Conservation (phyloP, 176 grass and related monocot genomes). For the Raddia guianensis region DNA sequence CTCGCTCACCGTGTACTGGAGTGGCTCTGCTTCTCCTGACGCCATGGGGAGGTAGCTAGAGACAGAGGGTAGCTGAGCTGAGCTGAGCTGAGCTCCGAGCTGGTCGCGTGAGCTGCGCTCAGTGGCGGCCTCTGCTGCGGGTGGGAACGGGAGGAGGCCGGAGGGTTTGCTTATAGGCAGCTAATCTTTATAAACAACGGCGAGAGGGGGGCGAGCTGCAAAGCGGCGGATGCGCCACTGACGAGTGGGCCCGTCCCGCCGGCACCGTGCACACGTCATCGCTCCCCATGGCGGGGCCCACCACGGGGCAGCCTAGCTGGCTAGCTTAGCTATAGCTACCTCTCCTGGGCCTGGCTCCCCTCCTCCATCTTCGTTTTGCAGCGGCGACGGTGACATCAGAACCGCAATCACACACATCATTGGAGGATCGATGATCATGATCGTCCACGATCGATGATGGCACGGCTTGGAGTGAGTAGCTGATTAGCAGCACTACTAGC, state of each 20-base stretch:
- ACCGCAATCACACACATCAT: conserved; percentile 25
- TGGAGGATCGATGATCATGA: conserved; percentile 23
- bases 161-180: not conserved
- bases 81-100: conserved; percentile 10
- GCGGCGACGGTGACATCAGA: conserved; percentile 41
- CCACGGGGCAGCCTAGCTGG: too few species aligned
- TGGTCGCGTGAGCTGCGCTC: too few species aligned
- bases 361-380: conserved; percentile 4
- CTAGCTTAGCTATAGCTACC: too few species aligned
- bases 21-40: conserved; percentile 61
- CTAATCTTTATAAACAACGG: conserved; percentile 47
- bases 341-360: too few species aligned
- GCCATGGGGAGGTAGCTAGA: conserved; percentile 51
- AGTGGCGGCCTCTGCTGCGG: not conserved
- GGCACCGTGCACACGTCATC: not conserved
- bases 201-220: not conserved
- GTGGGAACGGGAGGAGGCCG: not conserved
- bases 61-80: not conserved
- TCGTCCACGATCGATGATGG: not conserved
- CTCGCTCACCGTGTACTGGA: conserved; percentile 59
- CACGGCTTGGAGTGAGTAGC: conserved; percentile 14
- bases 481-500: conserved; percentile 8
- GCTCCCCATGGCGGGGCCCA: too few species aligned
- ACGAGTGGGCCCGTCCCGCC: not conserved
- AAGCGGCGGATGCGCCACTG: not conserved